phyloP scores from a whole-genome alignment of 108 stramenopile genomes.

The Cyclotella atomus region DNA sequence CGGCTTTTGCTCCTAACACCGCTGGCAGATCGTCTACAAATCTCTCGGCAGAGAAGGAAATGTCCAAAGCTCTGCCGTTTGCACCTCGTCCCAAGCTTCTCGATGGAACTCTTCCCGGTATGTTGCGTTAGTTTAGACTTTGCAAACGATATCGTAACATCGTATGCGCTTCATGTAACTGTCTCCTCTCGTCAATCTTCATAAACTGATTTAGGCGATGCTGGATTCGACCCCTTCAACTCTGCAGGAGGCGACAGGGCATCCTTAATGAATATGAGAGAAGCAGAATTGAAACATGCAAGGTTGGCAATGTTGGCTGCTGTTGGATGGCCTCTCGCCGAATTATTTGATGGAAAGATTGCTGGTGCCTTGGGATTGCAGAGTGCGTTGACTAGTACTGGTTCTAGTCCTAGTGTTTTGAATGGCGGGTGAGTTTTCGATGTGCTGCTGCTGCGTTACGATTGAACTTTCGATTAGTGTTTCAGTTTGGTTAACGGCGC shows the following conservation, averaged over 20 bases:
- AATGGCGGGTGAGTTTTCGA: constrained; percentile 71
- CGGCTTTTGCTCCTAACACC: constrained; percentile 23
- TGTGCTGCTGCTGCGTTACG: not conserved
- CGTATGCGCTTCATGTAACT: no score
- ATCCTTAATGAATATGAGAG: constrained; percentile 76
- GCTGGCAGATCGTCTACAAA: not conserved
- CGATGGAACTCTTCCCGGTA: constrained; percentile 76
- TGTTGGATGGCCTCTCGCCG: constrained; percentile 88
- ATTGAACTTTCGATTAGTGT: not conserved
- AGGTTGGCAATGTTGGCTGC: constrained; percentile 91
- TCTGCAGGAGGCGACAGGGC: constrained; percentile 72
- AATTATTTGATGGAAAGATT: constrained; percentile 77
- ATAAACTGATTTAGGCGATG: no score
- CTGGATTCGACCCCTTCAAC: constrained; percentile 86
- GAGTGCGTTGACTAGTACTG: constrained; percentile 64
- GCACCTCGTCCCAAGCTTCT: constrained; percentile 73
- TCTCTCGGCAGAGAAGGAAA: constrained; percentile 52
- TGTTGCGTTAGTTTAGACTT: no score
- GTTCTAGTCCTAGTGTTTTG: constrained; percentile 77
- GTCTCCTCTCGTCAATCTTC: no score
- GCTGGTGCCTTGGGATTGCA: constrained; percentile 62
- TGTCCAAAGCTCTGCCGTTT: constrained; percentile 82
- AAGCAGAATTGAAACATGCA: constrained; percentile 87
- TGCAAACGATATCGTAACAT: no score
- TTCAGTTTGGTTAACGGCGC: no score